These are phyloP conservation scores for Pluteus cervinus DNA, from an alignment of 768 basidiomycete genomes.

Conservation along the genomic window DNA sequence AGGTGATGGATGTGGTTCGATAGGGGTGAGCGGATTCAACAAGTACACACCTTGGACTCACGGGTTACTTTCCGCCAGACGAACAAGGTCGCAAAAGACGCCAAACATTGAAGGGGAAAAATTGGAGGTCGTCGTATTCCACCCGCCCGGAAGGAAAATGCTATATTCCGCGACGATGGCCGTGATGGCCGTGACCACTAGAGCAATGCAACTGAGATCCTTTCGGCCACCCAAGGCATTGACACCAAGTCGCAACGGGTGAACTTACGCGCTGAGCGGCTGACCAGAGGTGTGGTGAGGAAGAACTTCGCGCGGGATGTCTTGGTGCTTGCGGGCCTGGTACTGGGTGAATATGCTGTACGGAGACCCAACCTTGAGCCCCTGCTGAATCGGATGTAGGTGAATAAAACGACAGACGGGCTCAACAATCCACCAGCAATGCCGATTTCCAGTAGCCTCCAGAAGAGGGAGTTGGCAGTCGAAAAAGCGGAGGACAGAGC, in stretches of 20 bases:
- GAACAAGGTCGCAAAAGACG: constrained; percentile 35
- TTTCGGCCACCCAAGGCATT: too few relatives aligned
- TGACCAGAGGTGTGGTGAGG: constrained; percentile 45
- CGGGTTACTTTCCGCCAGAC: constrained; percentile 39
- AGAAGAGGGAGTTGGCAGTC: background rate
- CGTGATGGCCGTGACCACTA: constrained; percentile 38
- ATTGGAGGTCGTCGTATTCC: constrained; percentile 41
- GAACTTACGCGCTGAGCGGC: constrained; percentile 40
- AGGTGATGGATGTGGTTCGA: background rate
- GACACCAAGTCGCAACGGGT: background rate
- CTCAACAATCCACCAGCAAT: constrained; percentile 44
- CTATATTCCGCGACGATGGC: constrained; percentile 42
- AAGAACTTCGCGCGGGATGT: constrained; percentile 35
- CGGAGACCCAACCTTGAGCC: background rate
- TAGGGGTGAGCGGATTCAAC: background rate
- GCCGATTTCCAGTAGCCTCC: constrained; percentile 43
- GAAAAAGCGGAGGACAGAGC: background rate
- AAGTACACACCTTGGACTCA: constrained; percentile 28
- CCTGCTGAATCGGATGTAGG: constrained; percentile 41
- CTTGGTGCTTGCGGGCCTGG: constrained; percentile 39
- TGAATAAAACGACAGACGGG: constrained; percentile 40
- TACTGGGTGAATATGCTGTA: background rate
- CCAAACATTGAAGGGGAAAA: constrained; percentile 45
- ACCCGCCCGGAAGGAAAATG: constrained; percentile 46
- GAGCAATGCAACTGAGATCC: constrained; percentile 35